phyloP scores from a whole-genome alignment of 2,329 filamentous ascomycete species.

The Leptodontidium sp. region DNA sequence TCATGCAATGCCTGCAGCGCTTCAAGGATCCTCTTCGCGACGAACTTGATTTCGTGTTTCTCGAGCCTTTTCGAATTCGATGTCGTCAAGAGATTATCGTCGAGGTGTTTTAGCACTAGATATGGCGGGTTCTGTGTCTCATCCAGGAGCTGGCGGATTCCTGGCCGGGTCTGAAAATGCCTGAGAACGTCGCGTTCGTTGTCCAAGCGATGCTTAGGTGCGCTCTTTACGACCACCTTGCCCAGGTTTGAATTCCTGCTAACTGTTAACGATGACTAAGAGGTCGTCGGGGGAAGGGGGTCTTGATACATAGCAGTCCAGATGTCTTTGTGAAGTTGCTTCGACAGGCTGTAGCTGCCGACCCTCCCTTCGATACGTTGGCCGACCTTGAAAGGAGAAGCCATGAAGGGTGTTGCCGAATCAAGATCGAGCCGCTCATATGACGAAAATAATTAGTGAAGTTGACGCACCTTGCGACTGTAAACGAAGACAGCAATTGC shows the following conservation, averaged over 20 bases:
- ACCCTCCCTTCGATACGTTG: slow-evolving; percentile 28
- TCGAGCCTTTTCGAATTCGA: slow-evolving; percentile 25
- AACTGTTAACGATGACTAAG: neutral
- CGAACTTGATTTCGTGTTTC: slow-evolving; percentile 31
- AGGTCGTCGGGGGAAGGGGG: neutral
- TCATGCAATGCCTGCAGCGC: slow-evolving; percentile 33
- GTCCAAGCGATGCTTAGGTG: slow-evolving; percentile 25
- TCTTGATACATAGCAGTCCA: slow-evolving; percentile 28
- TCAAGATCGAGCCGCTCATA: slow-evolving; percentile 6
- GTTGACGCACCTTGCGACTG: slow-evolving; percentile 7
- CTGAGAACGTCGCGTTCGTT: slow-evolving; percentile 32
- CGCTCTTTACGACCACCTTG: slow-evolving; percentile 30
- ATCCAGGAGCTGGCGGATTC: slow-evolving; percentile 31
- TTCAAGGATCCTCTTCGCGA: slow-evolving; percentile 33
- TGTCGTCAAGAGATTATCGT: slow-evolving; percentile 31
- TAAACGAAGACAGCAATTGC: neutral
- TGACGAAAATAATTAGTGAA: slow-evolving; percentile 14
- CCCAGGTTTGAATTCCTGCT: slow-evolving; percentile 22
- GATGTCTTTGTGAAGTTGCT: slow-evolving; percentile 31
- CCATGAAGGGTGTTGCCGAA: slow-evolving; percentile 20
- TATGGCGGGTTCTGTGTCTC: slow-evolving; percentile 28
- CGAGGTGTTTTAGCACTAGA: slow-evolving; percentile 32
- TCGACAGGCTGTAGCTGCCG: slow-evolving; percentile 26
- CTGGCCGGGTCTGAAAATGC: slow-evolving; percentile 25
- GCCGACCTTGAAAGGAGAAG: slow-evolving; percentile 26